A percentile compares a stretch with the other conserved stretches of the same genome.
phyloP scores from a whole-genome alignment of 75 land plant species.

The Pseudotsuga menziesii region DNA sequence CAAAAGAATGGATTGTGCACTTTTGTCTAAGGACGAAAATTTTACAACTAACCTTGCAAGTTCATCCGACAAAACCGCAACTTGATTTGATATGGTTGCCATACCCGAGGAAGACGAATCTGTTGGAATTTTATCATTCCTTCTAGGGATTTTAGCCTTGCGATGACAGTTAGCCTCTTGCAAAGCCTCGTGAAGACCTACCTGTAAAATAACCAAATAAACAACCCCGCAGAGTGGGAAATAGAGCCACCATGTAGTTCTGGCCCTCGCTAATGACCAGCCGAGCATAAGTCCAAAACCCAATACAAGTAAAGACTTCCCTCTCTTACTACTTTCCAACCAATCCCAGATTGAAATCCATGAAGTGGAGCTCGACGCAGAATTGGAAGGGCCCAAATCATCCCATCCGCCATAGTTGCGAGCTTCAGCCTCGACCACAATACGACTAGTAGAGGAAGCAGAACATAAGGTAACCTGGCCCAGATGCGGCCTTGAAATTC shows the following conservation, averaged over 20 bases:
- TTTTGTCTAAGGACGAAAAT: slow-evolving; percentile 3
- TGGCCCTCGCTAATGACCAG: slow-evolving; percentile 8
- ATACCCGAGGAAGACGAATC: not conserved
- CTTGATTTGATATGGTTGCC: not conserved
- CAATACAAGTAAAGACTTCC: slow-evolving; percentile 8
- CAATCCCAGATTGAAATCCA: not conserved
- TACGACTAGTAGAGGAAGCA: too few species aligned
- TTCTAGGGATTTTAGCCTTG: not conserved
- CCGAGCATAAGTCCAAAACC: slow-evolving; percentile 3
- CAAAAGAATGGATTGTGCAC: not conserved
- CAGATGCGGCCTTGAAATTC: too few species aligned
- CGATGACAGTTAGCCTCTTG: not conserved
- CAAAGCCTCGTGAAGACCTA: not conserved
- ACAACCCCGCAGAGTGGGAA: slow-evolving; percentile 3
- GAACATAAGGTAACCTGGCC: too few species aligned
- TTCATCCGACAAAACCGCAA: not conserved
- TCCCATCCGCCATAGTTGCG: slow-evolving; percentile 6
- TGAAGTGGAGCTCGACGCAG: too few species aligned
- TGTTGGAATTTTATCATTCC: not conserved
- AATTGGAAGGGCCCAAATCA: slow-evolving; percentile 6
- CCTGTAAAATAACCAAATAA: not conserved
- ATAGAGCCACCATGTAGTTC: not conserved
- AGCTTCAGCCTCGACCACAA: not conserved
- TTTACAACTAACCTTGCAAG: not conserved
- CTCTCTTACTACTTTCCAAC: slow-evolving; percentile 6